Evolutionary conservation across 768 basidiomycete genomes (phyloP), one percentile per base, ranked within the genome.

Genomic region (Auriscalpium microsporum): DNA sequence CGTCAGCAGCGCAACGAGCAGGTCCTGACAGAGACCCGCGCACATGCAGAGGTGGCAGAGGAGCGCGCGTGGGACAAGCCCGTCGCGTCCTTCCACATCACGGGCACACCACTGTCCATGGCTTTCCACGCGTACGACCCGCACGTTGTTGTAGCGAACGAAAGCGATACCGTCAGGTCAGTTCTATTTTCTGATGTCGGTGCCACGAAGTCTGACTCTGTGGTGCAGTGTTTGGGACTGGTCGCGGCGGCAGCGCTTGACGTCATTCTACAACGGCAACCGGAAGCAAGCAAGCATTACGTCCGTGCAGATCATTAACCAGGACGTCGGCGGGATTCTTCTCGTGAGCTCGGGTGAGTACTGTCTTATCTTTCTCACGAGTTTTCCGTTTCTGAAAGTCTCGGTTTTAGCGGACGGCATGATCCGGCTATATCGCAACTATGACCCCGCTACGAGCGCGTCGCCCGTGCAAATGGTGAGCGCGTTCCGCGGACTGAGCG

Each of bases 81-180:
- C 4, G 82, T 92, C 35, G 78, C 80, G 3, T 85, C 79, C 40
- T 66, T 92, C 33, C 81, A 83, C 63, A 73, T 79, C 36, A 64
- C 67, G 35, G 79, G 81, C 11, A 73, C 82, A 59, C 86, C 90
- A 6, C 72, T 87, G 51, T 86, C 84, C 21, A 80, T 97, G 74
- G 81, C 82, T 2, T 90, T 99, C 76, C 95, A 98, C 67, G 82
- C 93, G 3, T 98, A 85, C 64, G 95, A 98, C 65, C 81, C 88
- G 28, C 90, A 97, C 61, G 72, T 98, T 13, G 81, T 91, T 28
- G 73, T 94, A 8, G 83, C 92, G 8, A 92, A 95, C 64, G 90
- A 94, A 60, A 73, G 77, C 21, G 91, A 95, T 66, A 82, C 87
- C 71, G 82, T 98, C 61, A 87, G 82, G 93, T 95, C 55, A 35